Evolutionary conservation across 1,284 basidiomycete species (phyloP), one percentile per base, ranked within the genome.

Genomic region (Naganishia cerealis): DNA sequence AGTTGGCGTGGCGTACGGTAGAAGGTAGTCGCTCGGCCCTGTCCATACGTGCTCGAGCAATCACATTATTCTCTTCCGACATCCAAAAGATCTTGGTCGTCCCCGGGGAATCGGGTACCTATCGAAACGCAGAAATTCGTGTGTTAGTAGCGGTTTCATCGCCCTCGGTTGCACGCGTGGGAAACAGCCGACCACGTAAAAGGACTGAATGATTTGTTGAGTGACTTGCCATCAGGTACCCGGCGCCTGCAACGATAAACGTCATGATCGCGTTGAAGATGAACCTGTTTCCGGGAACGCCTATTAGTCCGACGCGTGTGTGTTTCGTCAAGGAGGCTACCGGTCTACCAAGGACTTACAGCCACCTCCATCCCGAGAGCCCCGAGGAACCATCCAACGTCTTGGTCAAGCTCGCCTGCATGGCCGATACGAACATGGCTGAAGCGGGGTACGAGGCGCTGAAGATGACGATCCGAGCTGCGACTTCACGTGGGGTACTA

Each of bases 231-330:
- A 74, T 56, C 43, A 74, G 55, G 67, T 72, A 74, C 16, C 74
- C 74, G 13, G 65, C 56, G 4, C 61, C 59, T 13, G 74, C 74
- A 3, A 75, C 72, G 36, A 75, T 67, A 46, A 73, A 71, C 2
- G 74, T 75, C 71, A 75, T 75, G n/a, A 74, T 65, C 15, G 70
- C 72, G 55, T 75, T 75, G 67, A 74, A 72, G 53, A 75, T 69
- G 61, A 73, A 73, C 13, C 72, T 73, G 40, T 10, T 18, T 7
- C 4, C n/a, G 53, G 7, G 9, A 26, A 18, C 18, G 6, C 1
- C 36, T 36, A 36, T 42, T 15, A 67, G 16, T 5, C 16, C 36
- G 21, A 6, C 39, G 21, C 13, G 33, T n/a, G 18, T 46, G 16
- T 8, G n/a, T 16, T 9, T 5, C 33, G 21, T 38, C 9, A 2